Base-by-base conservation (phyloP, 2,329 filamentous ascomycete genomes). In the Curvularia hawaiiensis region DNA sequence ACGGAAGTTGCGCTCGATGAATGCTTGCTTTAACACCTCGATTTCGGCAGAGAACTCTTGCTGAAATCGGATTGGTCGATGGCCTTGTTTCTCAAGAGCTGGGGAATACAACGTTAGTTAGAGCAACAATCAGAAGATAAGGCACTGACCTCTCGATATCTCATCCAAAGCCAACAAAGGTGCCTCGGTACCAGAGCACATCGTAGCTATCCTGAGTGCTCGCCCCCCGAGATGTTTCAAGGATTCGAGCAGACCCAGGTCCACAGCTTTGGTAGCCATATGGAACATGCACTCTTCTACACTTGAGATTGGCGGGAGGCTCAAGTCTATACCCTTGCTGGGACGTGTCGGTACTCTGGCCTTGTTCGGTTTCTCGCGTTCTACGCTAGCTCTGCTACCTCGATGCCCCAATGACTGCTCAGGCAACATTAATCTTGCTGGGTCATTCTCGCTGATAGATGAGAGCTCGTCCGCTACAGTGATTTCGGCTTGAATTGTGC, bases 121-220 rank as follows among this genome's bases (percentile, higher is more conserved):
- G 3, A 40, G 14, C 2, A n/a, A 20, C 16, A 20, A 16, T 1
- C 28, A 22, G 35, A 20, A 20, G 7, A 14, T 16, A 20, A 24
- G 28, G 20, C 18, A 28, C 58, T 39, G 10, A 46, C 50, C 58
- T 69, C 70, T 45, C 0, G 67, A 66, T 1, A 91, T 75, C 71
- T 88, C 78, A 14, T 85, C 77, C 14, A 92, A 69, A 0, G 88
- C 87, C 1, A 92, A 79, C 2, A 94, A 76, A 0, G 90, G 90
- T 4, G 86, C 86, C 64, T 94, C 90, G 0, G 90, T 93, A 0
- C 90, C 90, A 1, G 90, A 92, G 70, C 90, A 93, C 79, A 92
- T 85, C 0, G 90, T 94, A 0, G 83, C 89, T 26, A 92, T 78
- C 9, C 81, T 75, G 0, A 89, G 64, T 4, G 77, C 68, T 7